These are phyloP conservation scores for Cercospora nicotianae DNA, from an alignment of 2,329 filamentous ascomycete genomes.

Conservation along the genomic window DNA sequence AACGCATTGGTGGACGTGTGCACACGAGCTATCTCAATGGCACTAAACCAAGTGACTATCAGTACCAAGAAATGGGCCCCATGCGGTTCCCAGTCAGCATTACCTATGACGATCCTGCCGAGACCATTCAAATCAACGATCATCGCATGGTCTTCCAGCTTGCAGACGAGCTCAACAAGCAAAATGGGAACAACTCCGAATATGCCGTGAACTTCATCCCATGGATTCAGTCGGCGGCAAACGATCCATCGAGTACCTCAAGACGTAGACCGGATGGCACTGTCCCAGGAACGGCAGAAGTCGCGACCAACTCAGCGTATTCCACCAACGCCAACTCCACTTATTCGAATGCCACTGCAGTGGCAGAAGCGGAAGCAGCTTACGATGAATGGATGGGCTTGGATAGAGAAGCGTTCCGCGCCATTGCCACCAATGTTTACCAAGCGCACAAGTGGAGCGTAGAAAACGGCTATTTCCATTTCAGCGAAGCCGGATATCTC, in stretches of 20 bases:
- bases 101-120: conserved; percentile 53
- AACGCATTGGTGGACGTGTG: conserved; percentile 63
- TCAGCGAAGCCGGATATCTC: conserved; percentile 65
- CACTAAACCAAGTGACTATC: conserved; percentile 60
- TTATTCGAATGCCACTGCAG: conserved; percentile 40
- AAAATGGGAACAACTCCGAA: conserved; percentile 55
- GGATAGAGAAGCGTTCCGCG: conserved; percentile 33
- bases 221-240: conserved; percentile 59
- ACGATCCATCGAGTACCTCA: conserved; percentile 54
- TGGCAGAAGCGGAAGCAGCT: conserved; percentile 43
- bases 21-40: conserved; percentile 63
- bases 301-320: conserved; percentile 44
- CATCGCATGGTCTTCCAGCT: conserved; percentile 66
- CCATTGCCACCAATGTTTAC: conserved; percentile 50
- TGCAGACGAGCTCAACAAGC: conserved; percentile 58
- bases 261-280: conserved; percentile 54
- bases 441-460: conserved; percentile 56
- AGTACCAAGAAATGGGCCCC: conserved; percentile 67
- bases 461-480: conserved; percentile 59
- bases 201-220: conserved; percentile 61
- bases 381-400: conserved; percentile 42
- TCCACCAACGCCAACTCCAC: conserved; percentile 28
- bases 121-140: conserved; percentile 60
- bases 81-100: conserved; percentile 63
- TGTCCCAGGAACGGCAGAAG: conserved; percentile 55